Conservation (phyloP, 352 stramenopile genomes). For the Peronospora farinosa region DNA sequence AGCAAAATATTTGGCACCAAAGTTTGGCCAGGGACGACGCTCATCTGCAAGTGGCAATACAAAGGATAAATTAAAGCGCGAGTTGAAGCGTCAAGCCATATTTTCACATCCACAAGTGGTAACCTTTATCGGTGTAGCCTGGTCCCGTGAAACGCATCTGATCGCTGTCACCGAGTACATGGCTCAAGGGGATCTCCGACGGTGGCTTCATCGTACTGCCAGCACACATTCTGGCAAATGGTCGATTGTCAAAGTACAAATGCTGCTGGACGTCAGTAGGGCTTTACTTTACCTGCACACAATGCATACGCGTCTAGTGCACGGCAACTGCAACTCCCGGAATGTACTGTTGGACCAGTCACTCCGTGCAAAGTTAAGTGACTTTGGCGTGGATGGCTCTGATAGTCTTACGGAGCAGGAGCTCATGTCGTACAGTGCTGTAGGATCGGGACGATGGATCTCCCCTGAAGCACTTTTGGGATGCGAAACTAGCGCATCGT, state of each 20-base stretch:
- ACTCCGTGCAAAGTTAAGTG: constrained; percentile 59
- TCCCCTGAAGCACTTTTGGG: constrained; percentile 60
- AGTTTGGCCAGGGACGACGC: constrained; percentile 17
- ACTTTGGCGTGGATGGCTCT: constrained; percentile 51
- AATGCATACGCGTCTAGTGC: constrained; percentile 46
- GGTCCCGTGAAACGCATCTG: constrained; percentile 62
- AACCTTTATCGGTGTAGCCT: constrained; percentile 62
- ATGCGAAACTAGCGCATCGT: constrained; percentile 33
- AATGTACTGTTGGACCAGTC: constrained; percentile 55
- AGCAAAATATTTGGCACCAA: constrained; percentile 48
- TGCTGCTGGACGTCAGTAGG: constrained; percentile 54
- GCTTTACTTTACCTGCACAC: constrained; percentile 65
- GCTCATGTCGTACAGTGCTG: constrained; percentile 52
- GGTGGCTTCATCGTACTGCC: constrained; percentile 55
- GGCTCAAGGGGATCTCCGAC: constrained; percentile 54
- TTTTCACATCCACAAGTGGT: constrained; percentile 64
- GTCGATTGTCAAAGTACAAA: constrained; percentile 49
- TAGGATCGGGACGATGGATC: constrained; percentile 67
- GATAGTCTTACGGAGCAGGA: constrained; percentile 53
- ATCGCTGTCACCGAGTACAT: constrained; percentile 71
- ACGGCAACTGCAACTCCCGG: constrained; percentile 61
- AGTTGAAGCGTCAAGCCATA: constrained; percentile 52
- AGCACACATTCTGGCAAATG: constrained; percentile 39
- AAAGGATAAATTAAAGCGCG: constrained; percentile 53
- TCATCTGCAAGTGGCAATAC: constrained; percentile 8